A percentile compares a stretch with the other conserved stretches of the same genome.
These are phyloP conservation scores for Elongisporangium undulatum DNA, from an alignment of 352 stramenopile species.

Conservation along the genomic window DNA sequence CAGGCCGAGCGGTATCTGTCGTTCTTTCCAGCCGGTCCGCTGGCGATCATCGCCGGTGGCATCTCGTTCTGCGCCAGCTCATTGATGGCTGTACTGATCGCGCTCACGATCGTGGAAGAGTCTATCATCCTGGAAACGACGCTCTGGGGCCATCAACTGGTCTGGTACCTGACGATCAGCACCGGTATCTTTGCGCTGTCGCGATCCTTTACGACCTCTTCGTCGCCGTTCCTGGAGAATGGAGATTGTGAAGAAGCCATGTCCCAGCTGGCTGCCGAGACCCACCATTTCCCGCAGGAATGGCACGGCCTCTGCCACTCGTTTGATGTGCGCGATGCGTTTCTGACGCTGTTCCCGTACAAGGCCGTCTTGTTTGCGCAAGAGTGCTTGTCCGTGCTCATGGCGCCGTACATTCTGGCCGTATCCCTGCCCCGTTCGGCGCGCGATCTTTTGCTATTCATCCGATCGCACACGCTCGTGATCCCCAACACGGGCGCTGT, in stretches of 20 bases:
- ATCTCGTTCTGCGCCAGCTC: constrained; percentile 96
- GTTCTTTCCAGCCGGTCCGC: constrained; percentile 90
- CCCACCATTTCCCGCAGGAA: constrained; percentile 95
- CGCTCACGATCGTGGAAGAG: constrained; percentile 94
- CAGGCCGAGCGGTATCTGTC: constrained; percentile 92
- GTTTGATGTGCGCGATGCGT: constrained; percentile 83
- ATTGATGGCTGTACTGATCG: constrained; percentile 92
- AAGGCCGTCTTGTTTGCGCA: constrained; percentile 92
- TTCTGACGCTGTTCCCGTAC: constrained; percentile 92
- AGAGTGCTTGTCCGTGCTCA: constrained; percentile 92
- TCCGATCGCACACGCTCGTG: constrained; percentile 90
- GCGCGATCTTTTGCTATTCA: constrained; percentile 91
- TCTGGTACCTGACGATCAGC: constrained; percentile 97
- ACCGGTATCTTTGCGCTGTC: constrained; percentile 78
- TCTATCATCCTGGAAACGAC: constrained; percentile 95
- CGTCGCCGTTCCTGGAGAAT: constrained; percentile 68
- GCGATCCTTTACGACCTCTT: constrained; percentile 68
- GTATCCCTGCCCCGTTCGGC: constrained; percentile 91
- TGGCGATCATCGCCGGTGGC: constrained; percentile 89
- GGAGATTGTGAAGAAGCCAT: constrained; percentile 83
- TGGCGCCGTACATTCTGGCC: constrained; percentile 96
- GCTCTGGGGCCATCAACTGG: constrained; percentile 89
- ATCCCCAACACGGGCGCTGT: constrained; percentile 92
- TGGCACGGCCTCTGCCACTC: constrained; percentile 89
- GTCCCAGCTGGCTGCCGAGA: constrained; percentile 87